phyloP scores from a whole-genome alignment of 2,329 filamentous ascomycete genomes.

The Corniculantispora saksenae region DNA sequence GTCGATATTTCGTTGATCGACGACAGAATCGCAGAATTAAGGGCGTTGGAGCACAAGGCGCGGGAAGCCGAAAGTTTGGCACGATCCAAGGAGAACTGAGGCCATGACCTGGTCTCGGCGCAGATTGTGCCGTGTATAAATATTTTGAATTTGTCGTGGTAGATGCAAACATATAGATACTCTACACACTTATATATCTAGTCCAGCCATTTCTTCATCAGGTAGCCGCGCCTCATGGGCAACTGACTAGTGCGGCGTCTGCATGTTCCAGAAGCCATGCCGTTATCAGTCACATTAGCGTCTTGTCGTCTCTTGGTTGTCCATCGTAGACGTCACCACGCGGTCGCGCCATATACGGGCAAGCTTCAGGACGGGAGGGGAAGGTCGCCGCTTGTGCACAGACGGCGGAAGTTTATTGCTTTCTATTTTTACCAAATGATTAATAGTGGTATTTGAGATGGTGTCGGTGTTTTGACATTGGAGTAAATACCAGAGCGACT shows the following conservation, averaged over 20 bases:
- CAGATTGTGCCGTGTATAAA: background rate
- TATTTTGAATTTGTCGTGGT: background rate
- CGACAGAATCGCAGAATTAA: slow-evolving; percentile 62
- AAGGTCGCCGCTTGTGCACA: background rate
- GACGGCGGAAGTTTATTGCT: background rate
- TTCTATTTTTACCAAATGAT: background rate
- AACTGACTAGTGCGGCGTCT: background rate
- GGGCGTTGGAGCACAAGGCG: slow-evolving; percentile 20
- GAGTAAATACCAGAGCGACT: background rate
- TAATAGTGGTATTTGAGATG: too few species aligned
- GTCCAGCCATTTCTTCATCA: background rate
- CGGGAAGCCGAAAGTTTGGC: background rate
- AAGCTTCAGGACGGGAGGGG: background rate
- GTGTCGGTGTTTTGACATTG: too few species aligned
- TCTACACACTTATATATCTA: background rate
- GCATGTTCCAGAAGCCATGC: background rate
- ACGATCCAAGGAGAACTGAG: background rate
- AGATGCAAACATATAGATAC: background rate
- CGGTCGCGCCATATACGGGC: background rate
- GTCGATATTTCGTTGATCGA: slow-evolving; percentile 78
- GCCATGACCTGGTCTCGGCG: background rate
- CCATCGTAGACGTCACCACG: slow-evolving; percentile 5
- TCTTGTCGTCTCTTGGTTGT: background rate
- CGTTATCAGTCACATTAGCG: background rate
- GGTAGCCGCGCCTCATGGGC: background rate